Base-by-base conservation (phyloP, 306 rosid genomes). In the Fragaria ananassa region DNA sequence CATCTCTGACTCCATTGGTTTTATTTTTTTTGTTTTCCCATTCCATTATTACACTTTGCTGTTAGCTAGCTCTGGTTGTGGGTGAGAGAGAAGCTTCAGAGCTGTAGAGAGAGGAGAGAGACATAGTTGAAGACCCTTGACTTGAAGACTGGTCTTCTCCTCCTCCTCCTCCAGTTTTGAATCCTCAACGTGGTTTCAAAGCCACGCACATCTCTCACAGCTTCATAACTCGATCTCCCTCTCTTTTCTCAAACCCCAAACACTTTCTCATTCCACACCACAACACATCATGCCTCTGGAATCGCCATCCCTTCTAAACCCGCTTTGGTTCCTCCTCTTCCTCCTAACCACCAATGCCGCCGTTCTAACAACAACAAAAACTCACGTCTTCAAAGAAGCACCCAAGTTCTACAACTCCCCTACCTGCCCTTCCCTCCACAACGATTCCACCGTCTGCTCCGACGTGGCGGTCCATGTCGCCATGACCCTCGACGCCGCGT, bases 371-470 rank as follows among this genome's bases (percentile, higher is more conserved):
- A 27, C 41, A 4, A 13, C 47, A 2, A 63, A 6, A 35, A 3
- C 70, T 19, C 70, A 35, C 10, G 46, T 64, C 14, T 95, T 95
- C 85, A 88, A 83, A 72, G 97, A 95, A 82, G 99, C 99, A 1
- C 99, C 99, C 2, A 85, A 95, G 77, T 95, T 89, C 86, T 91
- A 89, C 84, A 95, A 95, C 85, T 88, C 97, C 29, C 91, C 86
- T 0, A 76, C 25, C 68, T 95, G 98, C 74, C 78, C 88, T 34
- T 13, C 81, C 72, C 39, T 86, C 8, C 1, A 3, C 25, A 45
- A n/a, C 50, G 34, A 46, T 21, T 1, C 25, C 68, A 1, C 61
- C 37, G 29, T 74, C 27, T 87, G 89, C 81, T 82, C 89, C 37
- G 80, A 82, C 3, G 68, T 73, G 1, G 84, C 87, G 0, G 92